Conservation (phyloP, 2,329 filamentous ascomycete genomes). For the Paracorniculantispora psalliotae region DNA sequence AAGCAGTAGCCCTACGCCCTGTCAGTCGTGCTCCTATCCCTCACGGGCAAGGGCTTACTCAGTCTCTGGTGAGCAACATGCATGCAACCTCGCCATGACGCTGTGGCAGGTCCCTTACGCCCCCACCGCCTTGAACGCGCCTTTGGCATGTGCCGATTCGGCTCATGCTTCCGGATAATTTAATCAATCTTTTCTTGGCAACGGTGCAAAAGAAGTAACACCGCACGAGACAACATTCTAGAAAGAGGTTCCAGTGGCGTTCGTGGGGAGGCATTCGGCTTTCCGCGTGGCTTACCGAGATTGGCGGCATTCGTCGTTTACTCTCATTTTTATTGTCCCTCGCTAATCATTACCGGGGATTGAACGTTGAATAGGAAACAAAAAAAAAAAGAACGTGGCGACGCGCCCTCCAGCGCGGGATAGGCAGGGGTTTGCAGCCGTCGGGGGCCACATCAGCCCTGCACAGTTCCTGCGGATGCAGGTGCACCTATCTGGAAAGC, state of each 20-base stretch:
- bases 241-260: not conserved
- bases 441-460: not conserved
- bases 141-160: not conserved
- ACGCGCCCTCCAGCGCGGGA: not conserved
- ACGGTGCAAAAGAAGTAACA: not conserved
- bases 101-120: not conserved
- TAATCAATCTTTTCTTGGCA: not conserved
- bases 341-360: not conserved
- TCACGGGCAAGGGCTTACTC: not conserved
- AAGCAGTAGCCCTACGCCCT: not conserved
- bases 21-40: not conserved
- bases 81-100: not conserved
- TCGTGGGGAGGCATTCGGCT: constrained; percentile 2
- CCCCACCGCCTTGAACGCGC: not conserved
- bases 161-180: not conserved
- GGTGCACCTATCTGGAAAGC: not conserved
- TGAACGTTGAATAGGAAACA: not conserved
- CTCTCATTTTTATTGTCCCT: not conserved
- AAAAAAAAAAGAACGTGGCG: not conserved
- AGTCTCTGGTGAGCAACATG: not conserved
- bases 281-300: constrained; percentile 6
- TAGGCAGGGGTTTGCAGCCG: not conserved
- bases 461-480: not conserved
- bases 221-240: constrained; percentile 3
- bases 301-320: constrained; percentile 6